A percentile compares a stretch with the other conserved stretches of the same genome.
Conservation (phyloP, 2,329 filamentous ascomycete genomes). For the Myriosclerotinia duriaeana region DNA sequence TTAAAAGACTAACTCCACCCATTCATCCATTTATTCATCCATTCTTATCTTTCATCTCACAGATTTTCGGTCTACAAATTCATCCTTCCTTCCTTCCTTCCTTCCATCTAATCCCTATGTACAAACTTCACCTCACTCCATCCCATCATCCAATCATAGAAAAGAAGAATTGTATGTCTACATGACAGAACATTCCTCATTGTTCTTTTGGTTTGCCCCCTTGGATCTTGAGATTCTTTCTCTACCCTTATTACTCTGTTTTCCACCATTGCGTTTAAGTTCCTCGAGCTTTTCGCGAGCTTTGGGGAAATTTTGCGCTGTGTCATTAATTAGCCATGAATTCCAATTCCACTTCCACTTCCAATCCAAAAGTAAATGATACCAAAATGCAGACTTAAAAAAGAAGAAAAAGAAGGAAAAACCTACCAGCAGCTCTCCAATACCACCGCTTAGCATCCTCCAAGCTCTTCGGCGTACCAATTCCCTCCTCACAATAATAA, state of each 20-base stretch:
- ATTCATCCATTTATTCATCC: background rate
- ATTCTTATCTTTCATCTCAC: background rate
- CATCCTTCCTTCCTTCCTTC: background rate
- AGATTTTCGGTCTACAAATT: background rate
- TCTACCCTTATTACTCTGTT: slow-evolving; percentile 66
- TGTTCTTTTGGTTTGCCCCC: slow-evolving; percentile 72
- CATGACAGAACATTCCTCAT: slow-evolving; percentile 87
- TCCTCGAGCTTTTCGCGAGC: slow-evolving; percentile 91
- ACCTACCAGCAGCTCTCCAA: slow-evolving; percentile 91
- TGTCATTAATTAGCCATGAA: slow-evolving; percentile 24
- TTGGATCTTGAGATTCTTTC: slow-evolving; percentile 81
- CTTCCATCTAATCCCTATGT: background rate
- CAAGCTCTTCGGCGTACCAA: slow-evolving; percentile 79
- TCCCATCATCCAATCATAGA: background rate
- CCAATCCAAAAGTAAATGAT: no score
- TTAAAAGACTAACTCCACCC: background rate
- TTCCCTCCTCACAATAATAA: slow-evolving; percentile 94
- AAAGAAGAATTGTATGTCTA: slow-evolving; percentile 43
- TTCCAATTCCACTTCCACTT: no score
- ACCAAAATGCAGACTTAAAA: no score
- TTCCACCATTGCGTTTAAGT: slow-evolving; percentile 76
- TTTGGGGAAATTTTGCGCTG: slow-evolving; percentile 92
- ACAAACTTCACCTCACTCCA: background rate
- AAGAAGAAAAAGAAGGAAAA: background rate
- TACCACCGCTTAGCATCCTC: slow-evolving; percentile 99